Conservation (phyloP, 495 filamentous ascomycete genomes). For the Apodospora peruviana region DNA sequence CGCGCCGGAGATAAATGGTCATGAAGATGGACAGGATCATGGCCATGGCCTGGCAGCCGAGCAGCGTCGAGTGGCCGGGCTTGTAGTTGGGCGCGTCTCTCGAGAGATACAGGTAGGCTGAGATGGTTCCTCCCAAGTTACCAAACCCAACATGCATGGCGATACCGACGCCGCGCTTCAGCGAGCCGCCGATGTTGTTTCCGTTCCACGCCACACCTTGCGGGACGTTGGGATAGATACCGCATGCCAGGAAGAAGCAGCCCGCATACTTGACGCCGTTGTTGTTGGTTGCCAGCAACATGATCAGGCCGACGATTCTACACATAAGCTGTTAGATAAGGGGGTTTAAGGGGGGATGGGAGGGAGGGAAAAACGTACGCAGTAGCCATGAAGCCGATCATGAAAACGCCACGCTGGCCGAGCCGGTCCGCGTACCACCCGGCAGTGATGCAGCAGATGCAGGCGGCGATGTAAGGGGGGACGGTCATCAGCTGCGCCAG, state of each 20-base stretch:
- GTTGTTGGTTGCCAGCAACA: conserved; percentile 51
- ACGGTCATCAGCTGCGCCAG: conserved; percentile 57
- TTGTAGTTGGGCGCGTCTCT: conserved; percentile 55
- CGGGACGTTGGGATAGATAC: conserved; percentile 71
- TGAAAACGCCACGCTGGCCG: conserved; percentile 48
- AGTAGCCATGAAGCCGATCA: conserved; percentile 47
- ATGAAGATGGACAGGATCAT: conserved; percentile 49
- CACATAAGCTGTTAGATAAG: neutral
- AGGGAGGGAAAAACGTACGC: conserved; percentile 20
- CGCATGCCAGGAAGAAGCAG: conserved; percentile 59
- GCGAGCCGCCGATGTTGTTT: conserved; percentile 75
- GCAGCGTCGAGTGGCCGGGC: conserved; percentile 52
- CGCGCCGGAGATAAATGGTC: conserved; percentile 51
- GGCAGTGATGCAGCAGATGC: conserved; percentile 43
- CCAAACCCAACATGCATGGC: conserved; percentile 81
- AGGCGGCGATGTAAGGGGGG: conserved; percentile 51
- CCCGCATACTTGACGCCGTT: conserved; percentile 63
- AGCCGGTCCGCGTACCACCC: conserved; percentile 50
- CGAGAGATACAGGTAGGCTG: conserved; percentile 63
- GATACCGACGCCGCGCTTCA: conserved; percentile 72
- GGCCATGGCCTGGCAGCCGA: conserved; percentile 39
- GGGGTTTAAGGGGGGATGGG: neutral
- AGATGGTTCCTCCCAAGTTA: conserved; percentile 65
- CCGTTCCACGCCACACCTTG: conserved; percentile 76
- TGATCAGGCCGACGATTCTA: conserved; percentile 57